Base-by-base conservation (phyloP, 1,284 basidiomycete genomes). In the Sporisorium reilianum region DNA sequence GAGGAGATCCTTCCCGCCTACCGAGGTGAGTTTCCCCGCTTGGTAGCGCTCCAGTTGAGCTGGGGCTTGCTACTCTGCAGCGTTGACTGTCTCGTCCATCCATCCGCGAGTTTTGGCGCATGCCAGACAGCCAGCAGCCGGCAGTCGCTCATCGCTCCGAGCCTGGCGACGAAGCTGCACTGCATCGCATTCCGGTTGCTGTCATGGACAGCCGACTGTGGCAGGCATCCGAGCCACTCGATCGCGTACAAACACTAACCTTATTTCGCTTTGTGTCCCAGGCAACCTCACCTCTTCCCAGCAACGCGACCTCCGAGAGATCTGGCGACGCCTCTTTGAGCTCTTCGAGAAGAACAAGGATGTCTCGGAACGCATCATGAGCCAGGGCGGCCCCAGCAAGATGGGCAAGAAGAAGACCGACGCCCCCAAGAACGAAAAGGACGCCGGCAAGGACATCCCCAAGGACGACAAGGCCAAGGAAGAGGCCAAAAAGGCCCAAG, bases 401-500 rank as follows among this genome's bases (percentile, higher is more conserved):
- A 49, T 70, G 34, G 36, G 36, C 28, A 54, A 45, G 42, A 73
- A 70, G 34, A 61, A 62, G 49, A 60, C 66, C 25, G 18, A 64
- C 1, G 5, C 73, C 8, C 18, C 55, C 40, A 63, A 75, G 41
- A 64, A 77, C 56, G 66, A 59, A 20, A 75, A 78, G 57, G 64
- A 73, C n/a, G 69, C 77, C 50, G 70, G 71, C 49, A 81, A 82
- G 46, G 72, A 78, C 64, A 80, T 78, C 49, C 80, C 80, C 60
- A 81, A 80, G 65, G 80, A 78, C 49, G 80, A 82, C 68, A 77
- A 78, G 55, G 80, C 81, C 56, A 82, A 81, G 61, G 81, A 82
- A 57, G 83, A 81, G 55, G 80, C 80, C 44, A 81, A 80, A 61
- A 70, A 75, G 51, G 58, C 61, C 44, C 77, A 78, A 49, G 83